A percentile compares a stretch with the other conserved stretches of the same genome.
Conservation (phyloP, 1,139 yeast genomes). For the Debaryomyces fabryi region DNA sequence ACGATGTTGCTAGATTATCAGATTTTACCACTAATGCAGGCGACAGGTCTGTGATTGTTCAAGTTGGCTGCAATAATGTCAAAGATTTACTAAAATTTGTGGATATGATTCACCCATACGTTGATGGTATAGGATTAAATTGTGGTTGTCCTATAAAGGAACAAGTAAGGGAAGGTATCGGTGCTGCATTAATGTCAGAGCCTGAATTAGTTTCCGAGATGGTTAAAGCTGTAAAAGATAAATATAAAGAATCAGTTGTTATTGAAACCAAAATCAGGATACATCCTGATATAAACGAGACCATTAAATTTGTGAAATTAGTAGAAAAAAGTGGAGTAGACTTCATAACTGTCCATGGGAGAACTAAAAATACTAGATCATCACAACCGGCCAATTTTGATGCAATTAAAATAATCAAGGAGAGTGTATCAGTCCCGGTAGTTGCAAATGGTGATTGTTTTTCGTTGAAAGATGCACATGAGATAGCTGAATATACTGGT, state of each 20-base stretch:
- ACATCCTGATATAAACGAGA: constrained; percentile 72
- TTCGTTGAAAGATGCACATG: constrained; percentile 59
- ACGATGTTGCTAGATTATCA: constrained; percentile 73
- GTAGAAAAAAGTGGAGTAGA: constrained; percentile 91
- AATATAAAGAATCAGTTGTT: constrained; percentile 68
- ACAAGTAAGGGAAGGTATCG: constrained; percentile 94
- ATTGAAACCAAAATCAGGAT: constrained; percentile 91
- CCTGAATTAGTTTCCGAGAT: constrained; percentile 79
- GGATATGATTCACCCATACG: constrained; percentile 85
- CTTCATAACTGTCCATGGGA: constrained; percentile 91
- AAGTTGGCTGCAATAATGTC: constrained; percentile 88
- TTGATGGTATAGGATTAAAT: constrained; percentile 92
- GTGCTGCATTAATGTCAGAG: constrained; percentile 89
- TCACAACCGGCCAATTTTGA: constrained; percentile 81
- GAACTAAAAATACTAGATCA: constrained; percentile 83
- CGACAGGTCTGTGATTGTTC: constrained; percentile 80
- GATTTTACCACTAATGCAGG: constrained; percentile 78
- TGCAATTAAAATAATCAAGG: constrained; percentile 71
- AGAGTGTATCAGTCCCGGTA: constrained; percentile 70
- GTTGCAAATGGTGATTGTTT: constrained; percentile 97
- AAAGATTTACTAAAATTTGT: constrained; percentile 83
- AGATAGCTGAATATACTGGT: constrained; percentile 66
- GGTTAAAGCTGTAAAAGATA: constrained; percentile 80
- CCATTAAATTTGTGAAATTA: constrained; percentile 68
- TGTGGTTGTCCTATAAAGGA: constrained; percentile 98